Conservation (phyloP, 176 grass and related monocot species). For the Phoenix dactylifera region DNA sequence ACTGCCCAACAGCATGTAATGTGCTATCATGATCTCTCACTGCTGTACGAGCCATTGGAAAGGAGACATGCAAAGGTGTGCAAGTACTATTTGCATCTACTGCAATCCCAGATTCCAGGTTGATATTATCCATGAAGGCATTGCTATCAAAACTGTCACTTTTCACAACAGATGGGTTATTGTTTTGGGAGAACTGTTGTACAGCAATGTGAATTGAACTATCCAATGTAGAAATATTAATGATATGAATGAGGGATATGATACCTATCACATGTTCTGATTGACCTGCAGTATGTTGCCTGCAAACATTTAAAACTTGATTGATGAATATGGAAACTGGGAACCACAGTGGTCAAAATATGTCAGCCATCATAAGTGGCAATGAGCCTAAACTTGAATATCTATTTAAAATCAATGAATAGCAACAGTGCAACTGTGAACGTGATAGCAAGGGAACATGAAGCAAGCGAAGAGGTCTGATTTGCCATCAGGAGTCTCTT, state of each 20-base stretch:
- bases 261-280: slow-evolving; percentile 12
- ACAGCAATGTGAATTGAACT: not conserved
- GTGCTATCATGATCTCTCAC: not conserved
- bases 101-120: too few relatives aligned
- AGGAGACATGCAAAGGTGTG: not conserved
- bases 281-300: slow-evolving; percentile 1
- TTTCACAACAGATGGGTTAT: not conserved
- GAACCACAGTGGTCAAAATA: too few relatives aligned
- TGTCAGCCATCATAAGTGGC: too few relatives aligned
- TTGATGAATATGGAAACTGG: too few relatives aligned
- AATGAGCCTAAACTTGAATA: too few relatives aligned
- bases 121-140: not conserved
- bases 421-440: too few relatives aligned
- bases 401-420: too few relatives aligned
- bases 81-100: not conserved
- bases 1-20: slow-evolving; percentile 54
- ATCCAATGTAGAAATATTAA: not conserved
- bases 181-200: too few relatives aligned
- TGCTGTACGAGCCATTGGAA: not conserved
- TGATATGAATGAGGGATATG: not conserved
- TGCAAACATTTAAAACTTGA: slow-evolving; percentile 1
- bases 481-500: too few relatives aligned
- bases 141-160: slow-evolving; percentile 3
- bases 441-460: too few relatives aligned
- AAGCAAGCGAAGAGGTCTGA: too few relatives aligned